Conservation (phyloP, 2,329 filamentous ascomycete genomes). For the Sclerotinia subarctica region DNA sequence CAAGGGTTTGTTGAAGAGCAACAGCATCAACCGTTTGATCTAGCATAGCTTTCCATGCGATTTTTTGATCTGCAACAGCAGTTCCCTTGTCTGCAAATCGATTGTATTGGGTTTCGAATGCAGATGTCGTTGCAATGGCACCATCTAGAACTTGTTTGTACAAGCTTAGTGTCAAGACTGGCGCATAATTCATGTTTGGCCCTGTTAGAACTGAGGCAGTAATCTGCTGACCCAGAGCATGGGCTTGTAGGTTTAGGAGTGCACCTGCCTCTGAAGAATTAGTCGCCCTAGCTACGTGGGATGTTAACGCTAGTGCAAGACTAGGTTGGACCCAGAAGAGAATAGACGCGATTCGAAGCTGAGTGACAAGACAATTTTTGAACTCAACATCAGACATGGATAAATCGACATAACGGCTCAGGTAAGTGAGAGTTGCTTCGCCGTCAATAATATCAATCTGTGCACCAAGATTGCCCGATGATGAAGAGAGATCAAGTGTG, state of each 20-base stretch:
- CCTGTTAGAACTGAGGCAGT: background rate
- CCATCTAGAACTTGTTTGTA: background rate
- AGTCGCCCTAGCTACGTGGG: background rate
- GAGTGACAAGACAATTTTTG: background rate
- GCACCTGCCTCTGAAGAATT: background rate
- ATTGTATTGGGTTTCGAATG: slow-evolving; percentile 5
- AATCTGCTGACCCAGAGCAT: slow-evolving; percentile 1
- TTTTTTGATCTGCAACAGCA: slow-evolving; percentile 8
- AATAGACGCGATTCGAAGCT: background rate
- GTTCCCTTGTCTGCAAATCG: background rate
- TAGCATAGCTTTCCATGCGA: slow-evolving; percentile 1
- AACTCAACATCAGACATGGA: background rate
- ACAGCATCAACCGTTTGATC: background rate
- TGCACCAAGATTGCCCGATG: background rate
- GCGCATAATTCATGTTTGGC: background rate
- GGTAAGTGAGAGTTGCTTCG: background rate
- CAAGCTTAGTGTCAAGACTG: background rate
- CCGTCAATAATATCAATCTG: background rate
- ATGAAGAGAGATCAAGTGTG: background rate
- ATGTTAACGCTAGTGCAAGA: background rate
- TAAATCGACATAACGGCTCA: background rate
- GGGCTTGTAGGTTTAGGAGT: background rate
- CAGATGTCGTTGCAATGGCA: background rate
- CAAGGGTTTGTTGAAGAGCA: background rate
- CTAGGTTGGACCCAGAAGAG: background rate